Base-by-base conservation (phyloP, 495 filamentous ascomycete species). In the Aspergillus heteromorphus region DNA sequence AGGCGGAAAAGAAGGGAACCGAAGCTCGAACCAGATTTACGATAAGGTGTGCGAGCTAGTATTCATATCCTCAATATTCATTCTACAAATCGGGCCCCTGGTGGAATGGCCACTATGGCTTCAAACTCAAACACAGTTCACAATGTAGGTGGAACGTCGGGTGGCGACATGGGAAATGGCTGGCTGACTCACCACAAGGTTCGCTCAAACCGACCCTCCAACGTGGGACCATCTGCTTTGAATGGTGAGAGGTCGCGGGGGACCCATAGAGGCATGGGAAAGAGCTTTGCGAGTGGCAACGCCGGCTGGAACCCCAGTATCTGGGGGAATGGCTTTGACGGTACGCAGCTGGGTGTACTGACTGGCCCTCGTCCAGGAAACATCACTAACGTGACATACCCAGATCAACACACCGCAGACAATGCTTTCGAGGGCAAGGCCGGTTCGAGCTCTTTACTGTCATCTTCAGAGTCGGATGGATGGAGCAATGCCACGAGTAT, bases 391-490 rank as follows among this genome's bases (percentile, higher is more conserved):
- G 19, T 21, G 16, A 2, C 2, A 13, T 8, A 0, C 4, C 18
- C 30, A 75, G 72, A 73, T 25, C 63, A 72, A 62, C 61, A 65
- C 49, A 59, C 60, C 10, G 20, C 58, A 38, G 65, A 74, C 1
- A 56, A 53, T 16, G 65, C 59, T 10, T 71, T 71, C 30, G 77
- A 82, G 55, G 74, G 71, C 6, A 81, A 83, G 58, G 78, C 79
- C 25, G 86, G 87, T 20, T 88, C 86, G 2, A 76, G 83, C 21
- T 86, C 86, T 29, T 65, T 90, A 25, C 65, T 87, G 40, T 74
- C 81, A 2, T 77, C 83, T 2, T 88, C 86, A 1, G 84, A 86
- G 59, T 79, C 82, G 1, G 84, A 89, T 60, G 69, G 68, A 29
- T 82, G 78, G 79, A 70, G 60, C 60, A 60, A 63, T 23, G 73